phyloP scores from a whole-genome alignment of 108 stramenopile species.

The Schizochytrium sp. region DNA sequence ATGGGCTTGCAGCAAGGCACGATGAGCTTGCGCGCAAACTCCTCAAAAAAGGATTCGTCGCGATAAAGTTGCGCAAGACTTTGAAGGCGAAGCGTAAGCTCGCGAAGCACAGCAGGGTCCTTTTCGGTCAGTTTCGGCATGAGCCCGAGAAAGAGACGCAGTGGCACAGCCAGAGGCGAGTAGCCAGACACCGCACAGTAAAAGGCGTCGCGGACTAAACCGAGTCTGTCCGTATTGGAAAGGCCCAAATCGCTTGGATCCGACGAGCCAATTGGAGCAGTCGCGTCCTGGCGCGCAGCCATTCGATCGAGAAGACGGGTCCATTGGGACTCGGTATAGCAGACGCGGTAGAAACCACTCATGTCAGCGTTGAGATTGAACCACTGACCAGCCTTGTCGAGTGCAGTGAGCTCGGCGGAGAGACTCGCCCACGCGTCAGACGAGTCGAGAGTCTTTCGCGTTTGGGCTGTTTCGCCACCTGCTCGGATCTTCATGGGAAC shows the following conservation, averaged over 20 bases:
- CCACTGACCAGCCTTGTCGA: not conserved
- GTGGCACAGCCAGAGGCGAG: not conserved
- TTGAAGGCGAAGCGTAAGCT: not conserved
- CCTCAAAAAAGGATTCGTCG: constrained; percentile 9
- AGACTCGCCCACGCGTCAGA: not conserved
- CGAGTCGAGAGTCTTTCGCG: not conserved
- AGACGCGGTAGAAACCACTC: constrained; percentile 21
- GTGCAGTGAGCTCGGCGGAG: not conserved
- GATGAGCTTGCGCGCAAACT: not conserved
- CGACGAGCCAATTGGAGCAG: not conserved
- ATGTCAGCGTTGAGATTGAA: constrained; percentile 17
- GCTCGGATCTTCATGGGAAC: not conserved
- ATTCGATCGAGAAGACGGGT: not conserved
- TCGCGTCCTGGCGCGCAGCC: not conserved
- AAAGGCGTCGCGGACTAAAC: constrained; percentile 16
- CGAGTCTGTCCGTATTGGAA: constrained; percentile 5
- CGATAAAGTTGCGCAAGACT: not conserved
- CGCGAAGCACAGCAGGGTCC: not conserved
- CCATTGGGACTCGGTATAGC: constrained; percentile 15
- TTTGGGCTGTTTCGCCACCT: not conserved
- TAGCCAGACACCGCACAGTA: constrained; percentile 4
- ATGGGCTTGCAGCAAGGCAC: constrained; percentile 5
- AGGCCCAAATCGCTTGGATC: not conserved
- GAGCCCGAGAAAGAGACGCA: not conserved
- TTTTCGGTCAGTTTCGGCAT: not conserved